Percentiles rank a stretch among this genome's conserved stretches.
Conservation (phyloP, 129 eudicot genomes). For the Artemisia tridentata region DNA sequence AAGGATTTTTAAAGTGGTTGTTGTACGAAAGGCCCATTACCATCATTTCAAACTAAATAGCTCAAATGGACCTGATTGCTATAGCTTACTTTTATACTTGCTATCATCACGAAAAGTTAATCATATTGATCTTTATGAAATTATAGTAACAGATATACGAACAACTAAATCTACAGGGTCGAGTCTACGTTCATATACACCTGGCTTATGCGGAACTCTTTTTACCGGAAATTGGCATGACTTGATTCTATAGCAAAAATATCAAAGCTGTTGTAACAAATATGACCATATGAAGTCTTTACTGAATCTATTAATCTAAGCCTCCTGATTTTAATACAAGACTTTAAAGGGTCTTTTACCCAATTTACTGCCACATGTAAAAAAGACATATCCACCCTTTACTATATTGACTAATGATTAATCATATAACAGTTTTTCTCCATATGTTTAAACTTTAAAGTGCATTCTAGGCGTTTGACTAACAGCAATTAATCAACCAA, state of each 20-base stretch:
- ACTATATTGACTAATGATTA: background rate
- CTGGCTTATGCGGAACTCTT: background rate
- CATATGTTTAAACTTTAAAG: background rate
- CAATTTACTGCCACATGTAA: background rate
- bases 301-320: background rate
- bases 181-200: background rate
- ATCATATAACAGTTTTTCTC: background rate
- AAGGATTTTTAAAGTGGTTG: background rate
- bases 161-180: background rate
- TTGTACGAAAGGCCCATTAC: conserved; percentile 16
- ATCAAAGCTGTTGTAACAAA: background rate
- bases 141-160: background rate
- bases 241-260: background rate
- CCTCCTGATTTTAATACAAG: background rate
- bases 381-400: background rate
- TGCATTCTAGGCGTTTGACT: background rate
- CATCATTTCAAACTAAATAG: conserved; percentile 13
- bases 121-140: background rate
- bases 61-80: conserved; percentile 5
- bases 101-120: background rate
- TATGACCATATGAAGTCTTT: background rate
- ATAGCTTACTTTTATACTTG: background rate
- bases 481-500: background rate
- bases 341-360: background rate
- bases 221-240: background rate